Base-by-base conservation (phyloP, 1,284 basidiomycete species). In the Chondrostereum purpureum region DNA sequence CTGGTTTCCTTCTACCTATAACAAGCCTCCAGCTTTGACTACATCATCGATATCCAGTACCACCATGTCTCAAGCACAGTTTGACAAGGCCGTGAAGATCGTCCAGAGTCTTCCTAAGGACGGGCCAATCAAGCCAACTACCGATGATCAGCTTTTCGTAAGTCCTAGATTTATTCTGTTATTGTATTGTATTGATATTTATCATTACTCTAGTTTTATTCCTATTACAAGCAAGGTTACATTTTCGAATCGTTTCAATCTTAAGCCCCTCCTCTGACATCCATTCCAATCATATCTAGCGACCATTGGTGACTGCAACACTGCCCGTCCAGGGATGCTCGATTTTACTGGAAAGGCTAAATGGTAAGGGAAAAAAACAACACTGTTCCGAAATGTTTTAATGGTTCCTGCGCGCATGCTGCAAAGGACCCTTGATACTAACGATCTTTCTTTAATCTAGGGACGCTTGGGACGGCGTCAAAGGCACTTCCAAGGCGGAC, bases 221-320 rank as follows among this genome's bases (percentile, higher is more conserved):
- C 77, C 58, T 80, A 85, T 63, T 96, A 75, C 77, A 97, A 96
- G 75, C 92, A 94, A 74, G 88, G 88, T 86, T 46, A 31, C 61
- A 49, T 48, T 33, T 39, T 46, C n/a, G n/a, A n/a, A n/a, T n/a
- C n/a, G n/a, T n/a, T n/a, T n/a, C n/a, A n/a, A n/a, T n/a, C 17
- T 44, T 5, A 40, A 16, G 22, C n/a, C n/a, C n/a, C n/a, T n/a
- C n/a, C n/a, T 31, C 8, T 8, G 27, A 31, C 27, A 8, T n/a
- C 27, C 27, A n/a, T 31, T 31, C 27, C 5, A 4, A 27, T 40
- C 18, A 22, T 31, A 8, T 39, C 39, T 39, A 88, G 92, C 78
- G 37, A 92, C 76, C 31, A 61, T 83, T 44, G 92, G 93, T 39
- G 81, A 91, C 63, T 75, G 78, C 47, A 80, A 74, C 59, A 80